Conservation (phyloP, 2,329 filamentous ascomycete species). For the Pseudopithomyces chartarum region DNA sequence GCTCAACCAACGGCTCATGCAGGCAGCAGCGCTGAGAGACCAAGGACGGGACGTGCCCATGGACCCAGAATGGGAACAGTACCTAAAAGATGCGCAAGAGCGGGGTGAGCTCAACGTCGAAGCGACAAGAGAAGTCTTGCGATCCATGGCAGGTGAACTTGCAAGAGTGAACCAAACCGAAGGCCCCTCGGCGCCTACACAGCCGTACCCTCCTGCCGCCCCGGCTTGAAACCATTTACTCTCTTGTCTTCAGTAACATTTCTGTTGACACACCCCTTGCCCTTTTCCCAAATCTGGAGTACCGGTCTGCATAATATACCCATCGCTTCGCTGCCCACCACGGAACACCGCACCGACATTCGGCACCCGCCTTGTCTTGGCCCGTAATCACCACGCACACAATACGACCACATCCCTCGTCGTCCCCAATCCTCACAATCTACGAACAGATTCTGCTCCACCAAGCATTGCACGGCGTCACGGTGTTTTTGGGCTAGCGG, state of each 20-base stretch:
- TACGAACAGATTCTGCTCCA: neutral
- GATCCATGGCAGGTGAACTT: constrained; percentile 36
- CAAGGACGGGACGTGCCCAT: constrained; percentile 65
- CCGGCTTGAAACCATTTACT: constrained; percentile 18
- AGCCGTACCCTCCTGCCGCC: constrained; percentile 23
- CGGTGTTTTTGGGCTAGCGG: neutral
- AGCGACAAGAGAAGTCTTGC: constrained; percentile 36
- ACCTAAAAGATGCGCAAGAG: constrained; percentile 73
- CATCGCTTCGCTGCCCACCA: neutral
- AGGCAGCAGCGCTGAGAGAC: constrained; percentile 66
- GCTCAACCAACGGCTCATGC: constrained; percentile 66
- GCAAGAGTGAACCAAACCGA: constrained; percentile 27
- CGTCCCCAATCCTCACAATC: neutral
- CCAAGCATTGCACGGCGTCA: constrained; percentile 5
- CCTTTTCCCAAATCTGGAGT: neutral
- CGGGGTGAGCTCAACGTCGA: constrained; percentile 54
- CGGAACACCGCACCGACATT: neutral
- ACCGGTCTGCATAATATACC: neutral
- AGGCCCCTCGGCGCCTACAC: constrained; percentile 12
- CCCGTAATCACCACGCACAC: neutral
- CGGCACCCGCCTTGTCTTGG: too few species aligned
- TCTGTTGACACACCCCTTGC: neutral
- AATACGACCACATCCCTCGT: neutral
- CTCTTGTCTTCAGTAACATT: neutral
- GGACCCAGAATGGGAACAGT: constrained; percentile 76